These are phyloP conservation scores for Penicillium sp. DNA, from an alignment of 2,329 filamentous ascomycete species.

Conservation along the genomic window DNA sequence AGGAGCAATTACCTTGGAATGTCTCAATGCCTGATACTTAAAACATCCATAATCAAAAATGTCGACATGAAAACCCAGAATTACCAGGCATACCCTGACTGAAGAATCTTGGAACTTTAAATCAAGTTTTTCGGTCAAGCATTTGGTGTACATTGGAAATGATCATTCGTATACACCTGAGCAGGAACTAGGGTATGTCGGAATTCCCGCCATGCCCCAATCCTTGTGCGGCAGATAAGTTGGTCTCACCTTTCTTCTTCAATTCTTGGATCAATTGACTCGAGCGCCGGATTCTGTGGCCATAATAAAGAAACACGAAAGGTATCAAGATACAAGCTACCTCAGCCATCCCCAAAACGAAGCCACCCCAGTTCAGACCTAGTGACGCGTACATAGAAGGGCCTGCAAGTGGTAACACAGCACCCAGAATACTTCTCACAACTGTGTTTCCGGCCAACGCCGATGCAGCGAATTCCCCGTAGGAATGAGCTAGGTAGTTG, in stretches of 20 bases:
- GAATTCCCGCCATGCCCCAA: background rate
- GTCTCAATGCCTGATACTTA: background rate
- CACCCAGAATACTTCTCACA: slow-evolving; percentile 68
- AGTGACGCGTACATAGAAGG: slow-evolving; percentile 68
- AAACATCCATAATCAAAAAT: no score
- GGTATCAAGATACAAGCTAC: slow-evolving; percentile 73
- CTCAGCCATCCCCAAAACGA: slow-evolving; percentile 70
- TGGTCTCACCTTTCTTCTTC: background rate
- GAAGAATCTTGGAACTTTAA: no score
- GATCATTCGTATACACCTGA: no score
- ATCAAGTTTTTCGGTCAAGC: no score
- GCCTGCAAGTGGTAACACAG: slow-evolving; percentile 70
- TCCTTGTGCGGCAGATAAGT: background rate
- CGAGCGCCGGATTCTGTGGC: slow-evolving; percentile 54
- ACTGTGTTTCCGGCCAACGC: slow-evolving; percentile 77
- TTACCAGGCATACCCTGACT: no score
- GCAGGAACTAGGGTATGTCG: background rate
- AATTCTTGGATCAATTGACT: slow-evolving; percentile 48
- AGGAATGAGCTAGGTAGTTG: slow-evolving; percentile 75
- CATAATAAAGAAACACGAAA: slow-evolving; percentile 67
- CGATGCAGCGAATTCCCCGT: slow-evolving; percentile 76
- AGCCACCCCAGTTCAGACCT: slow-evolving; percentile 74
- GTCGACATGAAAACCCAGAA: no score
- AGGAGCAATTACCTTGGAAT: background rate
- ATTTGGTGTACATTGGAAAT: no score